Conservation (phyloP, 306 rosid species). For the Vigna unguiculata region DNA sequence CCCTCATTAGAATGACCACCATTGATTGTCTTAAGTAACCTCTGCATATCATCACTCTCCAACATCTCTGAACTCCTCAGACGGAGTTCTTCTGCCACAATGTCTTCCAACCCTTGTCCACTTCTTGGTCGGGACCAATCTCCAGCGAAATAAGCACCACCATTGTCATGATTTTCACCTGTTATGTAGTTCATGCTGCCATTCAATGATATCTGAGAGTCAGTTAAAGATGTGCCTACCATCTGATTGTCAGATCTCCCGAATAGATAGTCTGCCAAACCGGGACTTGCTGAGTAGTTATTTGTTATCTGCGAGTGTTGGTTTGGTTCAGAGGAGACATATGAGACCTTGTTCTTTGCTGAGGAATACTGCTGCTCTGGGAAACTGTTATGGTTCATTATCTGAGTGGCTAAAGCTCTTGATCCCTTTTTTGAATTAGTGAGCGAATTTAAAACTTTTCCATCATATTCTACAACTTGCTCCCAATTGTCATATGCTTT, state of each 20-base stretch:
- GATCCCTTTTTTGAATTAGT: slow-evolving; percentile 46
- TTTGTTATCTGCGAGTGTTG: slow-evolving; percentile 52
- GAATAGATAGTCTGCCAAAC: slow-evolving; percentile 54
- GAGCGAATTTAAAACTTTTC: slow-evolving; percentile 61
- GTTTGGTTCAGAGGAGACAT: slow-evolving; percentile 50
- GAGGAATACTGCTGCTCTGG: slow-evolving; percentile 49
- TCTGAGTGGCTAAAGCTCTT: slow-evolving; percentile 44
- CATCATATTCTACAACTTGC: slow-evolving; percentile 79
- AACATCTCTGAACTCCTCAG: slow-evolving; percentile 80
- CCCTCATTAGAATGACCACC: slow-evolving; percentile 57
- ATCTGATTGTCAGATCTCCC: slow-evolving; percentile 54
- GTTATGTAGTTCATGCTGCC: slow-evolving; percentile 55
- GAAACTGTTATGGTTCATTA: slow-evolving; percentile 42
- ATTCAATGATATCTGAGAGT: slow-evolving; percentile 55
- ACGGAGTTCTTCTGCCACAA: slow-evolving; percentile 81
- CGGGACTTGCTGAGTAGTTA: slow-evolving; percentile 47
- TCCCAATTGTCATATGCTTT: slow-evolving; percentile 91
- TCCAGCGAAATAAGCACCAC: slow-evolving; percentile 52
- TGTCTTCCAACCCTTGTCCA: slow-evolving; percentile 73
- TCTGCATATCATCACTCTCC: slow-evolving; percentile 88
- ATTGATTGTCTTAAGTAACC: slow-evolving; percentile 66
- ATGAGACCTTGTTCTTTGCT: slow-evolving; percentile 55
- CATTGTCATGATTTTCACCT: slow-evolving; percentile 52
- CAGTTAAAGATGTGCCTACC: slow-evolving; percentile 45
- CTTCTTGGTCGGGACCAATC: slow-evolving; percentile 69